Evolutionary conservation across 2,329 filamentous ascomycete species (phyloP).

Genomic region (Canariomyces notabilis): DNA sequence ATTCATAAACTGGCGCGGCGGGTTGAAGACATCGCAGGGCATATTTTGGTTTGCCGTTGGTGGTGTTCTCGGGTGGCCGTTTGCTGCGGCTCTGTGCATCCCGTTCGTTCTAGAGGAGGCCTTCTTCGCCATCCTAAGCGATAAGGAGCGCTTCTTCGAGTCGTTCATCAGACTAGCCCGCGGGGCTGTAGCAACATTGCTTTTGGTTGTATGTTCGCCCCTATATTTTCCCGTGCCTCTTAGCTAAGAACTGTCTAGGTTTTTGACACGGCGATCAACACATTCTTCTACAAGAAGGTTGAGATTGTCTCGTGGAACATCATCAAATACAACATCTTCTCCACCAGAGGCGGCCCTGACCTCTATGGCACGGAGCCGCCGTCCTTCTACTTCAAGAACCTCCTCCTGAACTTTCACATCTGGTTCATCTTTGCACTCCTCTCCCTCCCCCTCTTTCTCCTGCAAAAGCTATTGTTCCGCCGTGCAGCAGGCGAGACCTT

Average conservation of each 20-base stretch:
- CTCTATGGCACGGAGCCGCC: slow-evolving; percentile 95
- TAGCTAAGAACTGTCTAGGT: slow-evolving; percentile 46
- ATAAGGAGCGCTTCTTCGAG: slow-evolving; percentile 55
- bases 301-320: slow-evolving; percentile 86
- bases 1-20: slow-evolving; percentile 85
- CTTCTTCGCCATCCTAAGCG: slow-evolving; percentile 50
- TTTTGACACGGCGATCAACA: slow-evolving; percentile 66
- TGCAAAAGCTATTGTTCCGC: slow-evolving; percentile 63
- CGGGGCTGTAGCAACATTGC: slow-evolving; percentile 60
- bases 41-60: slow-evolving; percentile 89
- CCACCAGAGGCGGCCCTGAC: slow-evolving; percentile 73
- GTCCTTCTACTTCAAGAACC: slow-evolving; percentile 92
- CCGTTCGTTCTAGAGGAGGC: slow-evolving; percentile 79
- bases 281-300: slow-evolving; percentile 77
- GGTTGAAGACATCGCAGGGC: slow-evolving; percentile 72
- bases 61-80: slow-evolving; percentile 88
- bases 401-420: slow-evolving; percentile 89
- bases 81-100: slow-evolving; percentile 73
- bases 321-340: slow-evolving; percentile 91
- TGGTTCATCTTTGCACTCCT: slow-evolving; percentile 81
- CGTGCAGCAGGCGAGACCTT: slow-evolving; percentile 52
- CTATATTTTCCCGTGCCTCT: not conserved
- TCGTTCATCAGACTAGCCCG: slow-evolving; percentile 58
- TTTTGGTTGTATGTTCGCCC: slow-evolving; percentile 58
- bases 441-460: slow-evolving; percentile 67